Percentiles rank a stretch among this genome's conserved stretches.
These are phyloP conservation scores for Collybia nuda DNA, from an alignment of 768 basidiomycete genomes.

Conservation along the genomic window DNA sequence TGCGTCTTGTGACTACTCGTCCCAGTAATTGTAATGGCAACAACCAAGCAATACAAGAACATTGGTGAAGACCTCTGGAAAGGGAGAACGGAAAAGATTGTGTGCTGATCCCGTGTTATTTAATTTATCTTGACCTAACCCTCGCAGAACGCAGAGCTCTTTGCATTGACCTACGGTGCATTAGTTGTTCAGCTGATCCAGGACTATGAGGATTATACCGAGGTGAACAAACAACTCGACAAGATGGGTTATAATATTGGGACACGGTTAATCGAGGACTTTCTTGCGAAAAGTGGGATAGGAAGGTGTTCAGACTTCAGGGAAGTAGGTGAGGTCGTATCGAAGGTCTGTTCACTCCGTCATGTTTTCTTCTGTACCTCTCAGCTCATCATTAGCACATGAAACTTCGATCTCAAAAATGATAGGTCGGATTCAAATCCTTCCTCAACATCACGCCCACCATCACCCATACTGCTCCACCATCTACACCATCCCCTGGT, in stretches of 20 bases:
- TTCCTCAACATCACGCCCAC: slow-evolving; percentile 91
- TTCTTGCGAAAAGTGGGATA: slow-evolving; percentile 88
- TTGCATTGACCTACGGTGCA: slow-evolving; percentile 95
- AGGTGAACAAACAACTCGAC: slow-evolving; percentile 95
- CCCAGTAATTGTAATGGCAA: slow-evolving; percentile 63
- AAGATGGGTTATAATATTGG: slow-evolving; percentile 99
- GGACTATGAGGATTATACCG: slow-evolving; percentile 96
- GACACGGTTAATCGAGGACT: slow-evolving; percentile 94
- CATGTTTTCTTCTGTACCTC: not conserved
- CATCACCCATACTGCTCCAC: slow-evolving; percentile 67
- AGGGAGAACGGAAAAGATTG: slow-evolving; percentile 90
- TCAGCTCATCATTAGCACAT: too few relatives aligned
- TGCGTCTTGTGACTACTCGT: slow-evolving; percentile 15
- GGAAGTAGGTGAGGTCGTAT: slow-evolving; percentile 93
- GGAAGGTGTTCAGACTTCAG: slow-evolving; percentile 92
- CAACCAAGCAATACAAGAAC: slow-evolving; percentile 81
- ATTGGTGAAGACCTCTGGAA: slow-evolving; percentile 98
- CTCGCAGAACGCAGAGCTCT: slow-evolving; percentile 91
- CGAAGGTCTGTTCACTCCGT: slow-evolving; percentile 63
- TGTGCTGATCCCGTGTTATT: slow-evolving; percentile 34
- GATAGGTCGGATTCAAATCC: slow-evolving; percentile 94
- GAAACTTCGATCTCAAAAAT: not conserved
- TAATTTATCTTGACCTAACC: slow-evolving; percentile 16
- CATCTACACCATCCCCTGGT: slow-evolving; percentile 47
- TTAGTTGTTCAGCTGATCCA: slow-evolving; percentile 98